Conservation (phyloP, 2,329 filamentous ascomycete species). For the Colletotrichum sp. region DNA sequence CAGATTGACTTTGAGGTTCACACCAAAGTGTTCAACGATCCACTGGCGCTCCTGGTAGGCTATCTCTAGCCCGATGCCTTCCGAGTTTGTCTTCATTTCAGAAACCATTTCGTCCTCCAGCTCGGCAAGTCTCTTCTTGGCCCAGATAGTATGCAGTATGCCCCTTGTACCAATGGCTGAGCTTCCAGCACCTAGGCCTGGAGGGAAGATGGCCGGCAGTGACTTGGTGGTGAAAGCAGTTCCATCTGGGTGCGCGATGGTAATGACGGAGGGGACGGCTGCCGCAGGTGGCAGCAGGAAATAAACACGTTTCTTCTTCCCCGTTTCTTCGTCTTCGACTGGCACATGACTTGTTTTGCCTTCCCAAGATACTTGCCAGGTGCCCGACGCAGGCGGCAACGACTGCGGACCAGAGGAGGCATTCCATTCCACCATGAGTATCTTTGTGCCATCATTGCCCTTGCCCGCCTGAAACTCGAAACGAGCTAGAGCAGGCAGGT, state of each 20-base stretch:
- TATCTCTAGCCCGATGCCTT: constrained; percentile 86
- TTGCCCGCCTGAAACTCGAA: constrained; percentile 85
- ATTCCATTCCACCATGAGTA: constrained; percentile 93
- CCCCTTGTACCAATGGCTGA: constrained; percentile 75
- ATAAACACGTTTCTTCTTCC: constrained; percentile 68
- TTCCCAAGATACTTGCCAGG: constrained; percentile 84
- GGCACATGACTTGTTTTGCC: constrained; percentile 76
- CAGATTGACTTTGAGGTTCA: constrained; percentile 44
- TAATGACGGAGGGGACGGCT: constrained; percentile 74
- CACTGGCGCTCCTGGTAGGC: constrained; percentile 81
- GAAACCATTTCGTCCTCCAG: constrained; percentile 77
- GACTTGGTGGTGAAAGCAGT: constrained; percentile 68
- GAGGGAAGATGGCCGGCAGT: constrained; percentile 84
- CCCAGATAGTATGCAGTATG: constrained; percentile 90
- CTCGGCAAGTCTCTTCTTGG: constrained; percentile 77
- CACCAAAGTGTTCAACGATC: constrained; percentile 82
- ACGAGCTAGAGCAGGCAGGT: constrained; percentile 69
- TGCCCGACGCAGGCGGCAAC: constrained; percentile 18
- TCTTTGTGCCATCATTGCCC: constrained; percentile 85
- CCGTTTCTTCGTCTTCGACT: constrained; percentile 58
- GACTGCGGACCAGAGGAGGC: constrained; percentile 17
- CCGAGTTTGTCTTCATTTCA: constrained; percentile 75
- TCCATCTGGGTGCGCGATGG: constrained; percentile 54
- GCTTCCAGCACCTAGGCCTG: constrained; percentile 71
- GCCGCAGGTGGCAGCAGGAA: constrained; percentile 79